Conservation (phyloP, 345 rosid genomes). For the Pseudoturritis turrita region DNA sequence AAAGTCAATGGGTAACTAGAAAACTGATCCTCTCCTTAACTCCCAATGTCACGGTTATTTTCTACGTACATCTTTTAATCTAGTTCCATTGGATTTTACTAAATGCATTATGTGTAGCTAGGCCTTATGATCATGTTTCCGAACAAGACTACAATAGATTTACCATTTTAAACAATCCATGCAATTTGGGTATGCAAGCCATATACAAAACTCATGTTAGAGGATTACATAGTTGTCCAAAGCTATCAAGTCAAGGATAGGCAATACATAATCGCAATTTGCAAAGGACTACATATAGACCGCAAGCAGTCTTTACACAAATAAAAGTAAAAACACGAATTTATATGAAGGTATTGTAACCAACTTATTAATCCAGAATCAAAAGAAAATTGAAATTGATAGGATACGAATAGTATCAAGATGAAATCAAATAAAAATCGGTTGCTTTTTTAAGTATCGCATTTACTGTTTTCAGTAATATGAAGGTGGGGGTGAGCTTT, state of each 20-base stretch:
- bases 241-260: background rate
- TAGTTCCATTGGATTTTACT: too few relatives aligned
- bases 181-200: background rate
- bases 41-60: too few relatives aligned
- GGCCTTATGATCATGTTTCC: background rate
- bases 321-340: background rate
- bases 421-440: background rate
- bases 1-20: too few relatives aligned
- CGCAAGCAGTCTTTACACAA: background rate
- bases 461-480: constrained; percentile 16
- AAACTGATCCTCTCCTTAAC: too few relatives aligned
- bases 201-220: background rate
- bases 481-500: background rate
- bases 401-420: too few relatives aligned
- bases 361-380: too few relatives aligned
- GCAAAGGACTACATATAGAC: background rate
- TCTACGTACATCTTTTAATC: too few relatives aligned
- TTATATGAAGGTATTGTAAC: too few relatives aligned
- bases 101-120: too few relatives aligned
- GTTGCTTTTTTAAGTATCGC: background rate
- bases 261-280: background rate
- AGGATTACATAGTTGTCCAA: background rate
- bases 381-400: too few relatives aligned
- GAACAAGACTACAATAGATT: background rate
- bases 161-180: background rate